A percentile compares a stretch with the other conserved stretches of the same genome.
These are phyloP conservation scores for Podospora appendiculata DNA, from an alignment of 495 filamentous ascomycete species.

Conservation along the genomic window DNA sequence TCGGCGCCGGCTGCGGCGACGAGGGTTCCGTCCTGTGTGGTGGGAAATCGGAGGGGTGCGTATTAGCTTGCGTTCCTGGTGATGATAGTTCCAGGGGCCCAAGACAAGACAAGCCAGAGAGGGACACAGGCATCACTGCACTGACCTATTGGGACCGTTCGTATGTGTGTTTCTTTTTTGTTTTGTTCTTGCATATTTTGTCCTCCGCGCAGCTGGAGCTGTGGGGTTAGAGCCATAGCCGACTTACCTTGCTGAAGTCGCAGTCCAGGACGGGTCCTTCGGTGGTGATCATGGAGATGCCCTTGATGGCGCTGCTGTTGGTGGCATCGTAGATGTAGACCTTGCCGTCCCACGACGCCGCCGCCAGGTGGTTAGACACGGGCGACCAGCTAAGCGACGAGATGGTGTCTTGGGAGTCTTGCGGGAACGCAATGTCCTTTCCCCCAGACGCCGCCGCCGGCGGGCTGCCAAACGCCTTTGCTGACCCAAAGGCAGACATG, in stretches of 20 bases:
- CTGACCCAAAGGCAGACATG: no score
- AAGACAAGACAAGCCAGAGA: neutral
- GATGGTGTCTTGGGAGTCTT: constrained; percentile 76
- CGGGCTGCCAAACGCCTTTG: no score
- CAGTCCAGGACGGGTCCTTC: constrained; percentile 71
- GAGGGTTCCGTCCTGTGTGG: constrained; percentile 45
- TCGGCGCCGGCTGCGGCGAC: constrained; percentile 68
- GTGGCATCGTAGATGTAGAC: constrained; percentile 88
- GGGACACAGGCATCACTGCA: neutral
- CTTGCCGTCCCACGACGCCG: constrained; percentile 89
- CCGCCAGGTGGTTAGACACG: constrained; percentile 66
- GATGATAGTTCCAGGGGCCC: no score
- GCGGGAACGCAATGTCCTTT: constrained; percentile 66
- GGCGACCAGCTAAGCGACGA: constrained; percentile 81
- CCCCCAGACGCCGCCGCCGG: constrained; percentile 18
- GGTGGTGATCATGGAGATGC: constrained; percentile 71
- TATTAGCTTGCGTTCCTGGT: neutral
- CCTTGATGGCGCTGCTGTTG: constrained; percentile 58
- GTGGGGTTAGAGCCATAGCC: constrained; percentile 9
- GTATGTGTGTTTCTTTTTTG: constrained; percentile 4
- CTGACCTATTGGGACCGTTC: constrained; percentile 17
- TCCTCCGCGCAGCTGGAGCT: neutral
- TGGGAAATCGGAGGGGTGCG: no score
- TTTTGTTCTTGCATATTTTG: neutral
- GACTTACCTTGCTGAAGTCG: constrained; percentile 74